Conservation (phyloP, 306 rosid genomes). For the Cicer yamashitae region DNA sequence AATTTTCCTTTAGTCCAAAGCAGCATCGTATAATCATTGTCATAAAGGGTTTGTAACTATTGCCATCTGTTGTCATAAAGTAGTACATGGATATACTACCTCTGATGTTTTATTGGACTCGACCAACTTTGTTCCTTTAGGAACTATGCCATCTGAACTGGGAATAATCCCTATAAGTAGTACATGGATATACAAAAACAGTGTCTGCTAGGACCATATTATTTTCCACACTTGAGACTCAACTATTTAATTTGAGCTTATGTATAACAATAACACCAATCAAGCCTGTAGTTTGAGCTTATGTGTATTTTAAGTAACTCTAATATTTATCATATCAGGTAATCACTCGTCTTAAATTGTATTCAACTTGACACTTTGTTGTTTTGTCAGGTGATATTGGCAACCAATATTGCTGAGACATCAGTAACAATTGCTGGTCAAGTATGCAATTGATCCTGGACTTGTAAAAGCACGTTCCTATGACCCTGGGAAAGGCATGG, state of each 20-base stretch:
- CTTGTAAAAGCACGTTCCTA: constrained; percentile 87
- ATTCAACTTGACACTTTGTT: constrained; percentile 39
- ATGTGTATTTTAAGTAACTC: constrained; percentile 1
- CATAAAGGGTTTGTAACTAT: background rate
- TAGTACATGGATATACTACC: no score
- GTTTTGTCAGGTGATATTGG: constrained; percentile 71
- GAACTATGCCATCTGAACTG: background rate
- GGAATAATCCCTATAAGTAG: background rate
- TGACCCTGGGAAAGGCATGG: constrained; percentile 90
- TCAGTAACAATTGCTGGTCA: constrained; percentile 93
- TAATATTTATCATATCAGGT: constrained; percentile 21
- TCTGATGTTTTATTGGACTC: background rate
- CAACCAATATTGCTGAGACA: constrained; percentile 97
- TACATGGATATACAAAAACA: constrained; percentile 1
- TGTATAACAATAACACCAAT: background rate
- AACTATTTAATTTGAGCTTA: background rate
- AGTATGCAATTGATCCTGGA: constrained; percentile 93
- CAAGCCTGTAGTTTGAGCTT: constrained; percentile 12
- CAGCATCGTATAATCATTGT: background rate
- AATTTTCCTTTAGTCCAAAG: background rate
- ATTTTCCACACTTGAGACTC: background rate
- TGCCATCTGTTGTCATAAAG: no score
- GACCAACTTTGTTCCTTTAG: background rate
- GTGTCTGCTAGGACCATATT: constrained; percentile 9
- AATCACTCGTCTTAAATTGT: constrained; percentile 24